These are phyloP conservation scores for Withania somnifera DNA, from an alignment of 305 asterid genomes.

Conservation along the genomic window DNA sequence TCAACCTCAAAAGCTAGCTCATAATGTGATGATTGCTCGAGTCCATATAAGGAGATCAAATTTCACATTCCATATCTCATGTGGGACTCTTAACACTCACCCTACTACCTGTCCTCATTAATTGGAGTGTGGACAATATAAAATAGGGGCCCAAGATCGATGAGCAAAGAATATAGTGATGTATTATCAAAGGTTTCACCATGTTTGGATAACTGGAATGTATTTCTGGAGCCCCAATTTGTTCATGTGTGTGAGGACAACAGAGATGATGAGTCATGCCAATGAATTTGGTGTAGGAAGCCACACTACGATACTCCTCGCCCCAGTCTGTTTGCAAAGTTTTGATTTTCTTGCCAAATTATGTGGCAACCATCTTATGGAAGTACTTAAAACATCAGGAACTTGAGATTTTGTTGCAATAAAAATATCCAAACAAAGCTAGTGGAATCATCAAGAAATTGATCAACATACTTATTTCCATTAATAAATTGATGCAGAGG, in stretches of 20 bases:
- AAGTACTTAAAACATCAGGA: background rate
- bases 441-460: background rate
- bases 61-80: too few species aligned
- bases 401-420: background rate
- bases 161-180: too few species aligned
- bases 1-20: background rate
- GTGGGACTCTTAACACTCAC: too few species aligned
- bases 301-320: background rate
- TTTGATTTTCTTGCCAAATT: background rate
- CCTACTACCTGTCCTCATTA: too few species aligned
- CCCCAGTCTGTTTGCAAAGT: background rate
- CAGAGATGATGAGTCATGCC: background rate
- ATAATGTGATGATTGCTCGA: background rate
- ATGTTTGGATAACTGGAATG: too few species aligned
- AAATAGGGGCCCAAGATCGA: too few species aligned
- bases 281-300: background rate
- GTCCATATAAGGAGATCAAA: too few species aligned
- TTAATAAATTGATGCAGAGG: background rate
- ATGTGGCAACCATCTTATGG: background rate
- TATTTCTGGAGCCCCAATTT: background rate
- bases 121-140: too few species aligned
- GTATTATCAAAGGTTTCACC: too few species aligned
- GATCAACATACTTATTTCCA: background rate
- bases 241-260: background rate
- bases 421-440: background rate